These are phyloP conservation scores for carrot (Daucus carota) DNA, from an alignment of 129 eudicot genomes.

Conservation along the genomic window DNA sequence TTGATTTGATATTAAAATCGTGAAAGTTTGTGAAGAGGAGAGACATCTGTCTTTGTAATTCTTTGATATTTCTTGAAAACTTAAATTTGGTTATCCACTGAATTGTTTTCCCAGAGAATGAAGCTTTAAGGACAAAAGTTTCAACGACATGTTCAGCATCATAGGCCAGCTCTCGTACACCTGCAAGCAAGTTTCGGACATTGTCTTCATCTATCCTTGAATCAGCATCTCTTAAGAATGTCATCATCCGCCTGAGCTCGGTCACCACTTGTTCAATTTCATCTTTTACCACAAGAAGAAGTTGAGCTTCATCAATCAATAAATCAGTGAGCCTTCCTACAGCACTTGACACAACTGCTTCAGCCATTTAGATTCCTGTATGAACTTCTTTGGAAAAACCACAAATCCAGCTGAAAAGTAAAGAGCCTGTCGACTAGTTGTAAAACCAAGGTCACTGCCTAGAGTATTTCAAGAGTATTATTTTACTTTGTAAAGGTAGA, in stretches of 20 bases:
- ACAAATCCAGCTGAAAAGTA: no score
- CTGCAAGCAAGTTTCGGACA: neutral
- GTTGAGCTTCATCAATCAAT: neutral
- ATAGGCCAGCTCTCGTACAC: slow-evolving; percentile 5
- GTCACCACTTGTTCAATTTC: neutral
- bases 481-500: no score
- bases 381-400: no score
- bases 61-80: no score
- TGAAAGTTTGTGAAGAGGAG: no score
- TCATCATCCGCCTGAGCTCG: neutral
- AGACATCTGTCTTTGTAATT: no score
- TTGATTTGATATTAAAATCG: neutral
- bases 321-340: neutral
- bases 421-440: no score
- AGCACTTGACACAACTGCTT: neutral
- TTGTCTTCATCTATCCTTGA: neutral
- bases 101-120: neutral
- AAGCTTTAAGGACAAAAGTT: neutral
- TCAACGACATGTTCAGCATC: neutral
- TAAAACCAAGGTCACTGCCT: no score
- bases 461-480: no score
- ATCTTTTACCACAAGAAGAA: neutral
- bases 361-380: neutral
- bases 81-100: no score
- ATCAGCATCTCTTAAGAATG: neutral